A percentile compares a stretch with the other conserved stretches of the same genome.
phyloP scores from a whole-genome alignment of 1,139 yeast species.

The Yamadazyma pseudoaaseri region DNA sequence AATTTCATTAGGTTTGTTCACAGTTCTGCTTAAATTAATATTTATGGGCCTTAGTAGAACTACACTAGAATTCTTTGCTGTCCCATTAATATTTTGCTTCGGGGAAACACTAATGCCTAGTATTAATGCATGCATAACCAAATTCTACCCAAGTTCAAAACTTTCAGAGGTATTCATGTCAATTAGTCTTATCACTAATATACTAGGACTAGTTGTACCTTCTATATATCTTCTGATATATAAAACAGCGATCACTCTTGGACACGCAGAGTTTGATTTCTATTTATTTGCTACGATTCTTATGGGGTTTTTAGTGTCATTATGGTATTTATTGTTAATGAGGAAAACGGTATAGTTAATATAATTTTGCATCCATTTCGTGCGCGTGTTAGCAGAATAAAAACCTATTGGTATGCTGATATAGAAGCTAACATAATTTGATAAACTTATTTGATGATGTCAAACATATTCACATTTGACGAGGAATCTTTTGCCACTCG shows the following conservation, averaged over 20 bases:
- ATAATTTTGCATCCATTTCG: background rate
- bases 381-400: background rate
- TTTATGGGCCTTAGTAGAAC: background rate
- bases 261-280: slow-evolving; percentile 8
- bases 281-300: background rate
- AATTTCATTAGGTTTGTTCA: slow-evolving; percentile 1
- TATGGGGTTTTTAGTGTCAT: background rate
- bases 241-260: slow-evolving; percentile 13
- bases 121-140: slow-evolving; percentile 7
- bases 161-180: slow-evolving; percentile 10
- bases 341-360: background rate
- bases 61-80: slow-evolving; percentile 1
- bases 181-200: slow-evolving; percentile 12
- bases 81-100: background rate
- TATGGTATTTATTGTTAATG: background rate
- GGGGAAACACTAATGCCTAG: slow-evolving; percentile 3
- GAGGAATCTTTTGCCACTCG: slow-evolving; percentile 18
- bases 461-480: slow-evolving; percentile 21
- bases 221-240: slow-evolving; percentile 21
- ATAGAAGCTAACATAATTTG: too few species aligned
- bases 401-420: background rate
- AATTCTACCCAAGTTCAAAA: slow-evolving; percentile 10
- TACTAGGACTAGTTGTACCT: slow-evolving; percentile 21
- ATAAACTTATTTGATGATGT: too few species aligned
- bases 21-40: background rate